These are phyloP conservation scores for Penicillium capsulatum DNA, from an alignment of 2,329 filamentous ascomycete genomes.

Conservation along the genomic window DNA sequence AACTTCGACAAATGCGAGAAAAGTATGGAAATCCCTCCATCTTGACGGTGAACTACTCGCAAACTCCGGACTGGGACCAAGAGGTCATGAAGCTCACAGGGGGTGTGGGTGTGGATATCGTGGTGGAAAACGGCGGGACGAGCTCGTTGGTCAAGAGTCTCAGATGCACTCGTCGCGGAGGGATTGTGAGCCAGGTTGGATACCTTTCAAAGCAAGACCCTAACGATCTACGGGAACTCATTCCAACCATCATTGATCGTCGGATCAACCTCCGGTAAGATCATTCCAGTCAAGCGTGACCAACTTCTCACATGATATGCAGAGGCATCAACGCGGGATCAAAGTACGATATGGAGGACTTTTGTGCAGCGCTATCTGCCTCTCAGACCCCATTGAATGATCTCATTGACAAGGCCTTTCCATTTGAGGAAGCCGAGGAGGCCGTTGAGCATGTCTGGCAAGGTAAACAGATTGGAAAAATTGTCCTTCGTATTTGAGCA, in stretches of 20 bases:
- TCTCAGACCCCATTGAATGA: conserved; percentile 28
- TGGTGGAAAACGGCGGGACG: conserved; percentile 41
- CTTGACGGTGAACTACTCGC: conserved; percentile 32
- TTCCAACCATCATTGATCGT: conserved; percentile 38
- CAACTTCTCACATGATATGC: not conserved
- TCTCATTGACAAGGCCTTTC: conserved; percentile 37
- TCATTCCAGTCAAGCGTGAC: not conserved
- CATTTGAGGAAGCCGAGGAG: conserved; percentile 42
- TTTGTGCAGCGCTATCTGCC: conserved; percentile 34
- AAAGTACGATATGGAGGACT: conserved; percentile 40
- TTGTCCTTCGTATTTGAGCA: conserved; percentile 32
- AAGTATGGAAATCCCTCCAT: conserved; percentile 23
- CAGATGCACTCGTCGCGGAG: conserved; percentile 41
- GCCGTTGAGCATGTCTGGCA: conserved; percentile 43
- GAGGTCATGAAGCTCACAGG: conserved; percentile 32
- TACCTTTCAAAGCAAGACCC: conserved; percentile 36
- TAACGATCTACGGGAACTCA: conserved; percentile 31
- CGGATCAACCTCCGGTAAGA: conserved; percentile 32
- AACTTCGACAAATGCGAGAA: conserved; percentile 28
- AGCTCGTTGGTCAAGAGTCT: conserved; percentile 39
- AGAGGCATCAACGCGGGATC: conserved; percentile 44
- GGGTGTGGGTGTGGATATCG: conserved; percentile 35
- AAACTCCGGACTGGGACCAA: conserved; percentile 29
- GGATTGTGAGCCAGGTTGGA: conserved; percentile 43
- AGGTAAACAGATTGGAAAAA: conserved; percentile 44